A percentile compares a stretch with the other conserved stretches of the same genome.
These are phyloP conservation scores for Gonium pectorale DNA, from an alignment of 139 green algal species.

Conservation along the genomic window DNA sequence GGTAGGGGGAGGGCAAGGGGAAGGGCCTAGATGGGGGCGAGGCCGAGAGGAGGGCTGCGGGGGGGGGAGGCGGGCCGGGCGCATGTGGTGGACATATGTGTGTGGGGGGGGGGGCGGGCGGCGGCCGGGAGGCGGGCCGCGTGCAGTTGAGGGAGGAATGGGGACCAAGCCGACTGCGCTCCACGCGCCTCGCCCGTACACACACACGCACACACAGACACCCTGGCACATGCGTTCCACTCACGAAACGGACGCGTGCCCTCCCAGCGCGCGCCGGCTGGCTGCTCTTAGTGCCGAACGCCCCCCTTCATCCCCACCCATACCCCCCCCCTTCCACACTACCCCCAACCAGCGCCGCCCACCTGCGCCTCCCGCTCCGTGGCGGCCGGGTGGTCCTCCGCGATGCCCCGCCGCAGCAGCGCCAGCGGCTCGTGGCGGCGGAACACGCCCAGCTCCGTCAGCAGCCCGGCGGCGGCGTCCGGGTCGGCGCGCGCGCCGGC, in stretches of 20 bases:
- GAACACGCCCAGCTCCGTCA: constrained; percentile 68
- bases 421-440: constrained; percentile 69
- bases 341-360: not conserved
- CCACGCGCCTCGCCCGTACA: no score
- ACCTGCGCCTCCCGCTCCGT: constrained; percentile 15
- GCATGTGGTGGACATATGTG: not conserved
- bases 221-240: no score
- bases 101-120: not conserved
- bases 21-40: not conserved
- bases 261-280: no score
- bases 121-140: no score
- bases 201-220: no score
- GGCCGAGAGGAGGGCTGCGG: not conserved
- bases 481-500: constrained; percentile 36
- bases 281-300: no score
- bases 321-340: no score
- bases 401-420: constrained; percentile 59
- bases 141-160: no score
- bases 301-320: not conserved
- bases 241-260: no score
- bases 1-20: not conserved
- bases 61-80: not conserved
- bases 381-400: constrained; percentile 41
- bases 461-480: constrained; percentile 53
- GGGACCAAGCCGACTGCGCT: no score